These are phyloP conservation scores for Volvox africanus DNA, from an alignment of 139 green algal species.

Conservation along the genomic window DNA sequence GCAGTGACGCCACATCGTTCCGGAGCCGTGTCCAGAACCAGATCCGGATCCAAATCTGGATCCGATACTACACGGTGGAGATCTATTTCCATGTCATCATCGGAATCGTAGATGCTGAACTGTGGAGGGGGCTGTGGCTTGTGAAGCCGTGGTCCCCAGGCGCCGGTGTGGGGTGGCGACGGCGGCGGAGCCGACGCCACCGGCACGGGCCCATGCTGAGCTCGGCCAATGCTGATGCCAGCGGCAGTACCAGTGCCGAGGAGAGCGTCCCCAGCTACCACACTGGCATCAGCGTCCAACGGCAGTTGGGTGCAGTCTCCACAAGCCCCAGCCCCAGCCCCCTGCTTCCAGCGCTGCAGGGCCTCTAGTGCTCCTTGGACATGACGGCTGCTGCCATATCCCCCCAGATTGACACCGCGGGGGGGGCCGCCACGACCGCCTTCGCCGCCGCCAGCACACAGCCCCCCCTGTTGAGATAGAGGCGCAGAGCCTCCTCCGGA, in stretches of 20 bases:
- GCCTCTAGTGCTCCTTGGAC: background rate
- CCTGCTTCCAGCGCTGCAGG: background rate
- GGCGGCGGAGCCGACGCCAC: too few species aligned
- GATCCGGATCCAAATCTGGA: background rate
- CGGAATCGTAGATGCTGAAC: slow-evolving; percentile 30
- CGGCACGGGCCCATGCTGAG: too few species aligned
- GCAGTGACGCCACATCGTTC: background rate
- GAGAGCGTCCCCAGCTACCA: too few species aligned
- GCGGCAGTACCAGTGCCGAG: too few species aligned
- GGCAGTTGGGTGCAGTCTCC: background rate
- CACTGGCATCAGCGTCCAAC: background rate
- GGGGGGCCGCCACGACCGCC: background rate
- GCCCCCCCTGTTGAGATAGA: background rate
- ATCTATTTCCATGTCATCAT: background rate
- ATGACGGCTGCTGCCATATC: background rate
- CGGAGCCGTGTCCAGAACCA: background rate
- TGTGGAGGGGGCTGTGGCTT: background rate
- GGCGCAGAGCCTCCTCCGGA: background rate
- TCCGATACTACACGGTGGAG: background rate
- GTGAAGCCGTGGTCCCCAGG: background rate
- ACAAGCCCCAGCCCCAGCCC: background rate
- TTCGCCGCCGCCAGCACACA: background rate
- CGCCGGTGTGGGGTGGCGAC: too few species aligned
- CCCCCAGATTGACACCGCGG: background rate
- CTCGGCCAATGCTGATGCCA: too few species aligned